phyloP scores from a whole-genome alignment of 2,329 filamentous ascomycete species.

The Paecilomyces sp. region DNA sequence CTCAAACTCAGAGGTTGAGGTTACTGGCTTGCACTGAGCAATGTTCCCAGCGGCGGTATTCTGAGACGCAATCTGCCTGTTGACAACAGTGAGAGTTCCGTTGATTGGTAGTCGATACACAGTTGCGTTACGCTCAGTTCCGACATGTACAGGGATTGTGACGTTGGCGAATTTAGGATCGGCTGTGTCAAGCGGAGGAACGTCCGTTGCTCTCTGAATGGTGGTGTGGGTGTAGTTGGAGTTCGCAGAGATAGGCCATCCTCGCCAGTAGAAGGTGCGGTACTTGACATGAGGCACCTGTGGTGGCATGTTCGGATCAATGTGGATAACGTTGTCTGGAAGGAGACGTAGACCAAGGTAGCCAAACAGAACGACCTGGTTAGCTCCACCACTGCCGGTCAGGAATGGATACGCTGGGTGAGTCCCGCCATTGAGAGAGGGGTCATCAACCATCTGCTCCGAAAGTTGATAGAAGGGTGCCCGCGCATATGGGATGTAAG shows the following conservation, averaged over 20 bases:
- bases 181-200: slow-evolving; percentile 42
- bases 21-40: slow-evolving; percentile 55
- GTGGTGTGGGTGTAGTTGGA: slow-evolving; percentile 61
- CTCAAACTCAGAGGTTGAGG: slow-evolving; percentile 41
- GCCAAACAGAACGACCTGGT: slow-evolving; percentile 61
- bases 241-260: slow-evolving; percentile 54
- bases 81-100: slow-evolving; percentile 48
- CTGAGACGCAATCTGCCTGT: slow-evolving; percentile 50
- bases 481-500: slow-evolving; percentile 56
- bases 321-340: slow-evolving; percentile 50
- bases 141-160: slow-evolving; percentile 54
- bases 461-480: slow-evolving; percentile 65
- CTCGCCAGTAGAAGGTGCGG: slow-evolving; percentile 60
- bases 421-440: slow-evolving; percentile 54
- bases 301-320: slow-evolving; percentile 59
- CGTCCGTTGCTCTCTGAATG: slow-evolving; percentile 45
- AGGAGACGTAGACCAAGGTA: slow-evolving; percentile 59
- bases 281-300: slow-evolving; percentile 56
- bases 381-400: slow-evolving; percentile 62
- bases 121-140: slow-evolving; percentile 34
- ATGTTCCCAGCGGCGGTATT: slow-evolving; percentile 54
- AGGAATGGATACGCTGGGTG: slow-evolving; percentile 66
- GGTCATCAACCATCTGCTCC: slow-evolving; percentile 59
- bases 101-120: slow-evolving; percentile 42
- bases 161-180: slow-evolving; percentile 47